Percentiles rank a stretch among this genome's conserved stretches.
Conservation (phyloP, 495 filamentous ascomycete species). For the Daldinia concentrica region DNA sequence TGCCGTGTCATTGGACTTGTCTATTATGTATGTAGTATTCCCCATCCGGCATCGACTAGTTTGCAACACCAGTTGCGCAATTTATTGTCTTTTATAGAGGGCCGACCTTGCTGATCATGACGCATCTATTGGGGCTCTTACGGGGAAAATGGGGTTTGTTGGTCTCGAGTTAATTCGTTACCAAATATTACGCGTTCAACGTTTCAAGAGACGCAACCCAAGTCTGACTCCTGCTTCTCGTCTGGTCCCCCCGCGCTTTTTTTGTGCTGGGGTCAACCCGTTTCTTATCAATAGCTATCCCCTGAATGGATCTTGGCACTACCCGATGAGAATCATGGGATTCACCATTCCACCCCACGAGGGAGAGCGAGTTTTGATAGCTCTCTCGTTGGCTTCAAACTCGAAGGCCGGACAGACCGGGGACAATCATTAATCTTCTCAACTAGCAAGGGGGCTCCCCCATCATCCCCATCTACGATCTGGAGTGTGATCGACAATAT, state of each 20-base stretch:
- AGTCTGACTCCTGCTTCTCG: conserved; percentile 29
- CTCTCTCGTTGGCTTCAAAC: conserved; percentile 23
- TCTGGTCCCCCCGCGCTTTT: conserved; percentile 19
- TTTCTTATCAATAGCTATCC: conserved; percentile 33
- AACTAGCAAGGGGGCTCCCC: conserved; percentile 6
- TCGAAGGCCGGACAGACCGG: neutral
- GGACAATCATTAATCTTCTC: conserved; percentile 15
- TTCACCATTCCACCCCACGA: conserved; percentile 27
- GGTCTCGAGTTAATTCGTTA: conserved; percentile 34
- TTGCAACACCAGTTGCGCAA: conserved; percentile 36
- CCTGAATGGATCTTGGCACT: conserved; percentile 24
- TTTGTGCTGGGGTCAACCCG: conserved; percentile 23
- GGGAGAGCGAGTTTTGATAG: conserved; percentile 2
- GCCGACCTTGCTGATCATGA: conserved; percentile 31
- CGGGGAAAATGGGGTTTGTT: conserved; percentile 27
- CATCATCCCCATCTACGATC: conserved; percentile 15
- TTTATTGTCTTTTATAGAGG: conserved; percentile 29
- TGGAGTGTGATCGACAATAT: conserved; percentile 38
- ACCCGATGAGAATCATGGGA: conserved; percentile 22
- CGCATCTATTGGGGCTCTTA: conserved; percentile 27
- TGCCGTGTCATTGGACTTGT: conserved; percentile 24
- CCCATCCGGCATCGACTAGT: conserved; percentile 8
- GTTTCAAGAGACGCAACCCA: conserved; percentile 41
- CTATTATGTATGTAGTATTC: conserved; percentile 28
- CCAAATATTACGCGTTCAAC: conserved; percentile 41